Base-by-base conservation (phyloP, 192 early-diverging fungal species). In the Phycomyces blakesleeanus region DNA sequence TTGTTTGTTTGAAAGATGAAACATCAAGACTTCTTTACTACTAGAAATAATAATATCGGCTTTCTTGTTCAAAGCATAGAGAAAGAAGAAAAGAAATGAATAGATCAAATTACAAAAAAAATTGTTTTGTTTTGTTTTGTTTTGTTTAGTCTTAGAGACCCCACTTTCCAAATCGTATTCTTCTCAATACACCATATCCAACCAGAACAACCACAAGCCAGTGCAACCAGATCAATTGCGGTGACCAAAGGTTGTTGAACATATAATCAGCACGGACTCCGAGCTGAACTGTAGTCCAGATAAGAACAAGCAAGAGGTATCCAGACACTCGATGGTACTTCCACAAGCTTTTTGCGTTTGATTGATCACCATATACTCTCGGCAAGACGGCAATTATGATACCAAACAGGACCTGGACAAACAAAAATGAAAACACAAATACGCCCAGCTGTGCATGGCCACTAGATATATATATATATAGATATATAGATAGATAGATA, bases 321-420 rank as follows among this genome's bases (percentile, higher is more conserved):
- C 76, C 76, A 22, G 64, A 61, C 40, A 71, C 34, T 5, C 76
- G 41, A 55, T 78, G 76, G 51, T 74, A 78, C 27, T 74, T 78
- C 57, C 66, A 78, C 11, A 78, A 39, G 1, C 34, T 52, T 42
- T 66, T 71, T 7, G 76, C 72, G 26, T 64, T 55, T 6, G 39
- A 8, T 6, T 61, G 61, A 4, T 68, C 65, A 4, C 76, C 76
- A 37, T 63, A 67, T 12, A 71, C 4, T 15, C 42, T 41, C 20
- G 72, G 72, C 6, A 67, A 39, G 61, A 68, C 64, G 4, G 59
- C 68, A 5, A 74, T 71, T 16, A 57, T 38, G 9, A 65, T 15
- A n/a, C 76, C 76, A 57, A 62, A 69, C 7, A 75, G 14, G 2
- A 67, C 3, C 42, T 78, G 76, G 14, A 78, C 42, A 1, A 71